These are phyloP conservation scores for Irpex sp. DNA, from an alignment of 1,284 basidiomycete species.

Conservation along the genomic window DNA sequence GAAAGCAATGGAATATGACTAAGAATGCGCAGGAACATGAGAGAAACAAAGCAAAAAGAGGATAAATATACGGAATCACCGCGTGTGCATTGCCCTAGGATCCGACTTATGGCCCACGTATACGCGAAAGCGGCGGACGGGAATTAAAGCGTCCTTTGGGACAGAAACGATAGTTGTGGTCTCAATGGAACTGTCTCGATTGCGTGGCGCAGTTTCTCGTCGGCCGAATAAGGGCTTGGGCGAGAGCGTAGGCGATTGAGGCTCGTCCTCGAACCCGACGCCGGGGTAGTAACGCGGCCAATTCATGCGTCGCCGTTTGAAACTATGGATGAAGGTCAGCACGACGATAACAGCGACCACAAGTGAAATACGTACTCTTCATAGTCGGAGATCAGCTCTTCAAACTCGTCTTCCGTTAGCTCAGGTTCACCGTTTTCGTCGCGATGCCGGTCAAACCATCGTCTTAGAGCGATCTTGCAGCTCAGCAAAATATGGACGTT, in stretches of 20 bases:
- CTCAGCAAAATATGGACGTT: constrained; percentile 60
- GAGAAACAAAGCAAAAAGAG: neutral
- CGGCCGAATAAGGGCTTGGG: constrained; percentile 3
- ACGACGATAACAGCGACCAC: constrained; percentile 1
- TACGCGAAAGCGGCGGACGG: neutral
- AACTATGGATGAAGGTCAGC: constrained; percentile 6
- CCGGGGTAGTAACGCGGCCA: constrained; percentile 12
- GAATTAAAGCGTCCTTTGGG: constrained; percentile 3
- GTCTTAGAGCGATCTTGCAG: constrained; percentile 53
- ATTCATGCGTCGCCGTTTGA: constrained; percentile 14
- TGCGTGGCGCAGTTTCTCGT: neutral
- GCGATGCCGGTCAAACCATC: constrained; percentile 39
- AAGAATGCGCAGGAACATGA: neutral
- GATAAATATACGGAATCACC: neutral
- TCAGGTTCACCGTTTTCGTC: constrained; percentile 37
- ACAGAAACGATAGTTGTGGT: neutral
- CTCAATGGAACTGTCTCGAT: neutral
- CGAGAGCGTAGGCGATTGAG: constrained; percentile 2
- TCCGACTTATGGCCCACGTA: neutral
- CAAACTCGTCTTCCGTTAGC: constrained; percentile 41
- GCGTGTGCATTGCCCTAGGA: neutral
- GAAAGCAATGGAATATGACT: neutral
- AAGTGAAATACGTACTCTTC: constrained; percentile 46
- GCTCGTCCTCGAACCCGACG: constrained; percentile 4
- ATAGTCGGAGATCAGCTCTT: constrained; percentile 61